phyloP scores from a whole-genome alignment of 306 rosid species.

The Crataegus laevigata region DNA sequence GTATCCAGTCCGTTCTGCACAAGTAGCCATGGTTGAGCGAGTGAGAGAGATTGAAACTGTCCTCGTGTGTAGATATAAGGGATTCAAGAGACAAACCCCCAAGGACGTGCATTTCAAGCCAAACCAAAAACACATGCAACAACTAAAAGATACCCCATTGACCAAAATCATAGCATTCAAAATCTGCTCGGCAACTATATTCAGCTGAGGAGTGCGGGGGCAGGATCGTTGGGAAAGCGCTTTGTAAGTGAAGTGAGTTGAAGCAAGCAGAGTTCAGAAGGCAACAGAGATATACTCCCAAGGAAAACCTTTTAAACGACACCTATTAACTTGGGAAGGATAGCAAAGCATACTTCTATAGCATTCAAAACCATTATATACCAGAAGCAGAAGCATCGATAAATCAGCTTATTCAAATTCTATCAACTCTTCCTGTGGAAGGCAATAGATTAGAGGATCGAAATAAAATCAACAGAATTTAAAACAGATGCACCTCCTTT shows the following conservation, averaged over 20 bases:
- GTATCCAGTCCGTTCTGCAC: slow-evolving; percentile 73
- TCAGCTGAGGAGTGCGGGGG: too few relatives aligned
- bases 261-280: too few relatives aligned
- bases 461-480: background rate
- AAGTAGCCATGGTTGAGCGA: background rate
- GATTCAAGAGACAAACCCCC: background rate
- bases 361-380: background rate
- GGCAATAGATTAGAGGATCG: background rate
- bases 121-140: background rate
- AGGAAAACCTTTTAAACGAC: background rate
- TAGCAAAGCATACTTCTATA: background rate
- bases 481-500: background rate
- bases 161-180: background rate
- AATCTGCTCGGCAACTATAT: too few relatives aligned
- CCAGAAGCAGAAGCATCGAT: background rate
- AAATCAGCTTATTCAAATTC: background rate
- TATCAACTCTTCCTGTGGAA: background rate
- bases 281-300: too few relatives aligned
- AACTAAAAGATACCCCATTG: background rate
- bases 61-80: background rate
- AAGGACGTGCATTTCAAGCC: background rate
- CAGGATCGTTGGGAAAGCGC: too few relatives aligned
- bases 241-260: too few relatives aligned
- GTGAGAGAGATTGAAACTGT: background rate
- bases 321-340: background rate